Evolutionary conservation across 176 grass and related monocot species (phyloP).

Genomic region (Poa annua): DNA sequence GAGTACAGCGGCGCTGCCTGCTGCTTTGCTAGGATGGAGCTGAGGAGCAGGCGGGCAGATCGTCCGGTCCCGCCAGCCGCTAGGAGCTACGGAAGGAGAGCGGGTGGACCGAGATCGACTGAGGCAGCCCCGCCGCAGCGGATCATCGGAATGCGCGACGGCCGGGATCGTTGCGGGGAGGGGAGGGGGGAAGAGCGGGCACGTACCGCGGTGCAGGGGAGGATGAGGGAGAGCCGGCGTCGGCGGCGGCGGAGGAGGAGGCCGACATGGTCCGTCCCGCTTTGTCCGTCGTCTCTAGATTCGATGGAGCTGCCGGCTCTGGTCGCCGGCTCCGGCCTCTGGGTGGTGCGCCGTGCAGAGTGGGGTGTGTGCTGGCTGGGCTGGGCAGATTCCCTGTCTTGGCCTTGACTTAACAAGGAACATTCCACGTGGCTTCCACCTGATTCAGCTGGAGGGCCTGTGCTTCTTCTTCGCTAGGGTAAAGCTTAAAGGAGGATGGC

Average conservation of each 20-base stretch:
- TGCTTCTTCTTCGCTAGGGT: too few relatives aligned
- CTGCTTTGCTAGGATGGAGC: background rate
- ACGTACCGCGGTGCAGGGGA: background rate
- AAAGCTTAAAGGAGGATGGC: too few relatives aligned
- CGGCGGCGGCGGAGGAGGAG: background rate
- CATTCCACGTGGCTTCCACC: background rate
- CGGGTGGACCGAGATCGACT: background rate
- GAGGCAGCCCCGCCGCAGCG: background rate
- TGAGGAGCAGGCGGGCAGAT: background rate
- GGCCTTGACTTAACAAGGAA: background rate
- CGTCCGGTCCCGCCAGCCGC: too few relatives aligned
- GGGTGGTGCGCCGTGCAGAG: background rate
- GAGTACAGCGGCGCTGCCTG: background rate
- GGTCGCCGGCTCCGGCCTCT: background rate
- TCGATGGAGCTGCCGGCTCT: background rate
- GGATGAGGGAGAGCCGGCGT: background rate
- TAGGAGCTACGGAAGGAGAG: background rate
- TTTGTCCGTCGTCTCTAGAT: background rate
- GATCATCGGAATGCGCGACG: background rate
- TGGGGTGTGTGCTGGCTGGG: background rate
- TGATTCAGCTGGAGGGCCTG: background rate
- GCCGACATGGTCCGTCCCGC: background rate
- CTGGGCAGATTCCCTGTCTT: background rate
- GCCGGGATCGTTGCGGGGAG: background rate
- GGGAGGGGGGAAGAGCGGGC: background rate